Evolutionary conservation across 139 green algal genomes (phyloP), one percentile per base, ranked within the genome.

Genomic region (Raphidocelis subcapitata): DNA sequence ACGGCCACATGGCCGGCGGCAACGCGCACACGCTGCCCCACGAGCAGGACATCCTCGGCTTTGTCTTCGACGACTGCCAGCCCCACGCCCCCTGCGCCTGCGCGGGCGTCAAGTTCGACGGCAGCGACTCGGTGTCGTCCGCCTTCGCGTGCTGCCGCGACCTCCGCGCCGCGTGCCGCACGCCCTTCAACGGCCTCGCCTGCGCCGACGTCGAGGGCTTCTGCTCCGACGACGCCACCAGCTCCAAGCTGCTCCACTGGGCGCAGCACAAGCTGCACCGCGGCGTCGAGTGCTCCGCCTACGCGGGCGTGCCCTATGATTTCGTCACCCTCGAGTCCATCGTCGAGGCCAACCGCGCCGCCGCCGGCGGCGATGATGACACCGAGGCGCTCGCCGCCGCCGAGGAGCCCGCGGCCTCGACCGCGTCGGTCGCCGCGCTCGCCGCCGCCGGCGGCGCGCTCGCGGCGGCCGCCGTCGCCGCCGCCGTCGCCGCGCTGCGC

Each of bases 21-120:
- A 41, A 28, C 3, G 62, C 52, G 28, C 62, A 72, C 23, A 51
- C 29, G 4, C 29, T 78, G 52, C 72, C 72, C 0, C 72, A 78
- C 52, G 72, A 78, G 63, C 33, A n/a, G 16, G 72, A 72, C 72
- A 78, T 78, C 54, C 14, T 32, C 23, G 52, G 14, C 5, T 78
- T 78, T 51, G 26, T 78, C 35, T 44, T 52, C 41, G 52, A 78
- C n/a, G 72, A 78, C 52, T 78, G 72, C 72, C 69, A 21, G 44
- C 72, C 72, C 31, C 62, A 65, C 24, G 62, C 72, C 18, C 72
- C 72, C 21, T 78, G 72, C 32, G 72, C 62, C 4, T 78, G 72
- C 62, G 32, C 51, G 3, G 62, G 52, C 0, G 14, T 78, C 20
- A 78, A 60, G 36, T 65, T 78, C 36, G 72, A 78, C 51, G 52